A percentile compares a stretch with the other conserved stretches of the same genome.
These are phyloP conservation scores for Haplographium delicatum DNA, from an alignment of 495 filamentous ascomycete species.

Conservation along the genomic window DNA sequence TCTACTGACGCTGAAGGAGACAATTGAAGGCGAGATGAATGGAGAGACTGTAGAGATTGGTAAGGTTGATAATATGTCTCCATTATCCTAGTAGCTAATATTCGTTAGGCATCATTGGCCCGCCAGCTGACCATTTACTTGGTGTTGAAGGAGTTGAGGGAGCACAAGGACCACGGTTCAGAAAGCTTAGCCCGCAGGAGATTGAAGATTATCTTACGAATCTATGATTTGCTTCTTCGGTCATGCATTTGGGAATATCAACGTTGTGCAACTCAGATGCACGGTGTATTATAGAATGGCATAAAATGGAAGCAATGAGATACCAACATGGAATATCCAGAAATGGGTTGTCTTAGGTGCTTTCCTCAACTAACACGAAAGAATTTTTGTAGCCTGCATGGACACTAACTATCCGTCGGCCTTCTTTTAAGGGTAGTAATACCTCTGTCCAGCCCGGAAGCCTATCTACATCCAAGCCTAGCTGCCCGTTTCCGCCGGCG, in stretches of 20 bases:
- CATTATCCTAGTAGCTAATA: constrained; percentile 30
- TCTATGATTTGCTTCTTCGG: constrained; percentile 50
- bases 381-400: constrained; percentile 41
- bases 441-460: constrained; percentile 28
- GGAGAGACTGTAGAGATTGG: constrained; percentile 99
- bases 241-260: constrained; percentile 21
- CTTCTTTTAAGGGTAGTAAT: constrained; percentile 23
- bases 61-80: constrained; percentile 35
- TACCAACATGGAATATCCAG: constrained; percentile 14
- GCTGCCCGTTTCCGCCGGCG: constrained; percentile 51
- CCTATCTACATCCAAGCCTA: constrained; percentile 37
- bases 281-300: constrained; percentile 26
- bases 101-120: constrained; percentile 78
- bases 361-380: constrained; percentile 35
- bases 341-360: not conserved
- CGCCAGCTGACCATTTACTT: constrained; percentile 85
- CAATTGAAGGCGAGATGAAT: constrained; percentile 98
- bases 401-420: constrained; percentile 32
- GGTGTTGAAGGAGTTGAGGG: constrained; percentile 91
- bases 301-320: constrained; percentile 21
- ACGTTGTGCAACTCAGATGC: constrained; percentile 17
- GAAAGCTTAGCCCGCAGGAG: constrained; percentile 94
- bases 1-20: constrained; percentile 95
- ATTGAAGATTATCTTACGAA: constrained; percentile 99
- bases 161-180: constrained; percentile 84